Evolutionary conservation across 139 green algal genomes (phyloP).

Genomic region (Chlorella ohadii): DNA sequence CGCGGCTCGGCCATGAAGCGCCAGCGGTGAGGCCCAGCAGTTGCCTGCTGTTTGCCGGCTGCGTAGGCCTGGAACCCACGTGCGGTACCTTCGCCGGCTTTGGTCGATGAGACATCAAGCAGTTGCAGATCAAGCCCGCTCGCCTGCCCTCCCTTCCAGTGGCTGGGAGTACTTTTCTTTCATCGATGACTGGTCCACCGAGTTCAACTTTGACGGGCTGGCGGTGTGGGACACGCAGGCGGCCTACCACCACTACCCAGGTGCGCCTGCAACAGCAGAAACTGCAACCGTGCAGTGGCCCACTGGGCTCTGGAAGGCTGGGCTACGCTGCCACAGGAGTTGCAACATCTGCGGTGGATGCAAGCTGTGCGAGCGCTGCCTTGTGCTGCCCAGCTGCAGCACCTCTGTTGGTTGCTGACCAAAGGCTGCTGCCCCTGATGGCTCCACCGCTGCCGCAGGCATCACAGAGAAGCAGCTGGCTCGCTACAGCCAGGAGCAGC

Average conservation of each 20-base stretch:
- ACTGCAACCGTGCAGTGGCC: too few species aligned
- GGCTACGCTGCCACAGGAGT: too few species aligned
- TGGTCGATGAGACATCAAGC: too few species aligned
- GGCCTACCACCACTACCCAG: conserved; percentile 22
- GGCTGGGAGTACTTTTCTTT: conserved; percentile 57
- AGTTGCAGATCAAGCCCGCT: too few species aligned
- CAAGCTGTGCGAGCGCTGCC: too few species aligned
- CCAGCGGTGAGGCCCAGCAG: conserved; percentile 34
- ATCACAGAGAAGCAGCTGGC: conserved; percentile 23
- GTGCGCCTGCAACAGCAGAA: neutral
- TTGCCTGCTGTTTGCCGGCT: too few species aligned
- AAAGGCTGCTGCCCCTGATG: too few species aligned
- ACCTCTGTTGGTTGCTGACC: neutral
- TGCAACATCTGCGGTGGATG: too few species aligned
- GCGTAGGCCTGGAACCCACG: too few species aligned
- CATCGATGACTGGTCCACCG: conserved; percentile 46
- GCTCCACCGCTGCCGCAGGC: neutral
- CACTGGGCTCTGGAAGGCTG: too few species aligned
- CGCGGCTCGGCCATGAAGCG: conserved; percentile 54
- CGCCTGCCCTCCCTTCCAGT: neutral
- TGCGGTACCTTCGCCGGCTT: too few species aligned
- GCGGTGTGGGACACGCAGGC: neutral
- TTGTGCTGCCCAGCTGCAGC: too few species aligned
- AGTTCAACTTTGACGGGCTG: conserved; percentile 37
- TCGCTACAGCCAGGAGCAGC: conserved; percentile 33